phyloP scores from a whole-genome alignment of 1,139 yeast species.

The Petasospora rhodanensis region DNA sequence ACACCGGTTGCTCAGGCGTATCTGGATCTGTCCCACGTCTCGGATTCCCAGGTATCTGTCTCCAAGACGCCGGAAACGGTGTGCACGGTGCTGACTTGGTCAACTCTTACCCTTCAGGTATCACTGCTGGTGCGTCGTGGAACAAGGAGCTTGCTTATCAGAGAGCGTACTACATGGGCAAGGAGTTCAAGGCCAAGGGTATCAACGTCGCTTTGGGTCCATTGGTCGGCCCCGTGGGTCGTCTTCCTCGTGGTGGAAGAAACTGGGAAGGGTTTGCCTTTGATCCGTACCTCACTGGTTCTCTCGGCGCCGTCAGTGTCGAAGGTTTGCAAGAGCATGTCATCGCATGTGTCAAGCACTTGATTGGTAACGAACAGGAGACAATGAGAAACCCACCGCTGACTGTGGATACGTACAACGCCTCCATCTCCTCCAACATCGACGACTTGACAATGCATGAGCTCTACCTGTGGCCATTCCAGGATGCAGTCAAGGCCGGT shows the following conservation, averaged over 20 bases:
- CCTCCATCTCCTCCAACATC: not conserved
- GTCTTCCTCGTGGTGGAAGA: constrained; percentile 55
- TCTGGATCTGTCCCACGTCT: constrained; percentile 54
- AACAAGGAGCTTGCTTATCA: constrained; percentile 40
- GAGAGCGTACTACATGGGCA: constrained; percentile 52
- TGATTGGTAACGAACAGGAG: constrained; percentile 59
- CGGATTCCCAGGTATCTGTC: constrained; percentile 49
- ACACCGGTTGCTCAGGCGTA: constrained; percentile 59
- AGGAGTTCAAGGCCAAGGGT: constrained; percentile 49
- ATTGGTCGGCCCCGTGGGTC: constrained; percentile 44
- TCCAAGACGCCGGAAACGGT: constrained; percentile 67
- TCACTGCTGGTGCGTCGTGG: constrained; percentile 56
- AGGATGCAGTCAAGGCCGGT: constrained; percentile 57
- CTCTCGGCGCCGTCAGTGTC: constrained; percentile 46
- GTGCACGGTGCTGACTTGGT: constrained; percentile 54
- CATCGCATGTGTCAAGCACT: constrained; percentile 48
- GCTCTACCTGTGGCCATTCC: constrained; percentile 61
- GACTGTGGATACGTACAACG: not conserved
- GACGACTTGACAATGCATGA: constrained; percentile 56
- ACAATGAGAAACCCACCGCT: constrained; percentile 48
- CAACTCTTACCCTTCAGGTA: constrained; percentile 54
- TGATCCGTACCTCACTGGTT: constrained; percentile 57
- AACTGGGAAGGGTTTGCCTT: constrained; percentile 53
- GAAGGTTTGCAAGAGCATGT: constrained; percentile 55
- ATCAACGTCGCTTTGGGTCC: constrained; percentile 53